phyloP scores from a whole-genome alignment of 2,329 filamentous ascomycete species.

The Paraphaeosphaeria minitans region DNA sequence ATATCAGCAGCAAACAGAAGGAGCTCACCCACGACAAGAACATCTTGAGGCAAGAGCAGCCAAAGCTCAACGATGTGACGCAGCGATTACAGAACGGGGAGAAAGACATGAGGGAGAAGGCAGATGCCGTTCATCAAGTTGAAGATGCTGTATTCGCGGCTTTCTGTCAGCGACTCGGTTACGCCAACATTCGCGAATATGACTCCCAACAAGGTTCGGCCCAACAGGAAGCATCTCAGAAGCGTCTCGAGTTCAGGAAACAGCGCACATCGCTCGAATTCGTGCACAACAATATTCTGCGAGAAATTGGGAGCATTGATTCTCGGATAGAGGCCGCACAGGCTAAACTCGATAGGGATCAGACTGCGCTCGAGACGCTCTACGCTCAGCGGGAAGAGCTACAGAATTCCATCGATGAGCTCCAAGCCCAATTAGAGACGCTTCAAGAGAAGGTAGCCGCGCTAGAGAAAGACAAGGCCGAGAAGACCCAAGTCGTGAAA shows the following conservation, averaged over 20 bases:
- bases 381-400: constrained; percentile 75
- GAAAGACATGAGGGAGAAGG: constrained; percentile 60
- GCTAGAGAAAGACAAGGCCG: constrained; percentile 68
- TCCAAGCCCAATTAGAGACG: constrained; percentile 77
- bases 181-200: constrained; percentile 88
- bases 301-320: constrained; percentile 72
- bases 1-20: constrained; percentile 81
- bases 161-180: constrained; percentile 88
- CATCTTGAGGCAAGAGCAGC: constrained; percentile 75
- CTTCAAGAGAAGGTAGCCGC: constrained; percentile 74
- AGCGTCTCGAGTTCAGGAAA: constrained; percentile 82
- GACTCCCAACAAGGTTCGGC: constrained; percentile 90
- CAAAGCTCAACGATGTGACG: constrained; percentile 76
- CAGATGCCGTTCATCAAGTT: constrained; percentile 73
- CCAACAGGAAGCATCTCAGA: constrained; percentile 87
- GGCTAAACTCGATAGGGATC: constrained; percentile 67
- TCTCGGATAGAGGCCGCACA: constrained; percentile 72
- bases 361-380: constrained; percentile 67
- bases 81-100: constrained; percentile 69
- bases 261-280: constrained; percentile 71
- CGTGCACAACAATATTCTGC: constrained; percentile 68
- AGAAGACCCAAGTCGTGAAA: constrained; percentile 76
- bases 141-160: constrained; percentile 85
- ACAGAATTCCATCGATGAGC: constrained; percentile 71
- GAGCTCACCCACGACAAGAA: constrained; percentile 75